Evolutionary conservation across 176 grass and related monocot genomes (phyloP).

Genomic region (Stipa capillata): DNA sequence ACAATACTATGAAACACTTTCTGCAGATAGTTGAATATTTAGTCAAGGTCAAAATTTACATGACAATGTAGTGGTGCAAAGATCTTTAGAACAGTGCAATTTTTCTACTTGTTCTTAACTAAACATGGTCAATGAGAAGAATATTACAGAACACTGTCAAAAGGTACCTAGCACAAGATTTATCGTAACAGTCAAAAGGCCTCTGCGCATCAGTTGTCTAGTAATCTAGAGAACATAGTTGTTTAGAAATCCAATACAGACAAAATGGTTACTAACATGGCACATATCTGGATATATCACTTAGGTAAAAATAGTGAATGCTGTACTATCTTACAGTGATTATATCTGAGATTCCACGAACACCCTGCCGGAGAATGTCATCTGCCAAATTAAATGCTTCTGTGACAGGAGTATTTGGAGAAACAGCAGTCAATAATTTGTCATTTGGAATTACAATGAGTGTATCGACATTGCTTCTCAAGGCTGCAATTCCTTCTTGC

Average conservation of each 20-base stretch:
- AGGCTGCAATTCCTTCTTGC: slow-evolving; percentile 73
- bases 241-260: too few species aligned
- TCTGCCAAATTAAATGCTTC: slow-evolving; percentile 90
- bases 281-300: neutral
- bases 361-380: slow-evolving; percentile 77
- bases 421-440: slow-evolving; percentile 71
- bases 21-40: neutral
- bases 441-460: slow-evolving; percentile 88
- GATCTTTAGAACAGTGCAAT: neutral
- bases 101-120: neutral
- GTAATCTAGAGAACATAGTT: too few species aligned
- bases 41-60: neutral
- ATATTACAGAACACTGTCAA: neutral
- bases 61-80: neutral
- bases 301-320: neutral
- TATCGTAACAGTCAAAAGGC: neutral
- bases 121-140: neutral
- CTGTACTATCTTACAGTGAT: slow-evolving; percentile 42
- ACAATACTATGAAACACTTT: neutral
- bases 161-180: neutral
- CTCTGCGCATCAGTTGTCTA: neutral
- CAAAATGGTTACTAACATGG: neutral
- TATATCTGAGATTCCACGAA: slow-evolving; percentile 85
- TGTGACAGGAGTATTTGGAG: slow-evolving; percentile 73
- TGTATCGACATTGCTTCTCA: slow-evolving; percentile 83